Evolutionary conservation across 345 rosid species (phyloP), one percentile per base, ranked within the genome.

Genomic region (Eucalyptus sideroxylon): DNA sequence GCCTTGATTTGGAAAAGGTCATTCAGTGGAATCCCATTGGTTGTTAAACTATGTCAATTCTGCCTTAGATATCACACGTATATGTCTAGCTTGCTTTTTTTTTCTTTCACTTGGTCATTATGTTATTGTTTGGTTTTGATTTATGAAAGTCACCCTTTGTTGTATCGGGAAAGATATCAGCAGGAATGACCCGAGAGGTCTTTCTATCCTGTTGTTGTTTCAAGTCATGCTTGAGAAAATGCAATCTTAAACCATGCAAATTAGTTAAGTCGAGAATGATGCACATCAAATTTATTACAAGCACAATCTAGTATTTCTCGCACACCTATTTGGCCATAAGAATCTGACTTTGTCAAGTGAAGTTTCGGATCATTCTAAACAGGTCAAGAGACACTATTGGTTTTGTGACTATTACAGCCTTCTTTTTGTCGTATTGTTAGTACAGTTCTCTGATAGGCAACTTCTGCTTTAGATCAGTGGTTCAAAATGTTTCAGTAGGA

Each of bases 201-300:
- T 90, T 96, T 96, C 93, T 98, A 96, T 90, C 90, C 44, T 49
- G 94, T 94, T 87, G 97, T 97, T 88, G 92, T 95, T 95, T 72
- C 97, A 95, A 98, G 98, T 98, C 89, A 86, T 89, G 89, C 90
- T 89, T 17, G 81, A 47, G 40, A 6, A 53, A 56, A 77, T 42
- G 34, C 40, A n/a, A 59, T 82, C 42, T 55, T 51, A 53, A 16
- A 11, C 34, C 23, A 26, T 88, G 87, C 42, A 56, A 53, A 83
- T 80, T 40, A 23, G 56, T 30, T 47, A 24, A 27, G 65, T 6
- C 12, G 19, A 34, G 24, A 49, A 21, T 45, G 62, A 31, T 44
- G 69, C 60, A 9, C n/a, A n/a, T 47, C 53, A 47, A 27, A 24
- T 37, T 19, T 77, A 37, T 6, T 77, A 37, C 83, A 86, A 51